A percentile compares a stretch with the other conserved stretches of the same genome.
Conservation (phyloP, 2,329 filamentous ascomycete species). For the Nannizzia gypsea region DNA sequence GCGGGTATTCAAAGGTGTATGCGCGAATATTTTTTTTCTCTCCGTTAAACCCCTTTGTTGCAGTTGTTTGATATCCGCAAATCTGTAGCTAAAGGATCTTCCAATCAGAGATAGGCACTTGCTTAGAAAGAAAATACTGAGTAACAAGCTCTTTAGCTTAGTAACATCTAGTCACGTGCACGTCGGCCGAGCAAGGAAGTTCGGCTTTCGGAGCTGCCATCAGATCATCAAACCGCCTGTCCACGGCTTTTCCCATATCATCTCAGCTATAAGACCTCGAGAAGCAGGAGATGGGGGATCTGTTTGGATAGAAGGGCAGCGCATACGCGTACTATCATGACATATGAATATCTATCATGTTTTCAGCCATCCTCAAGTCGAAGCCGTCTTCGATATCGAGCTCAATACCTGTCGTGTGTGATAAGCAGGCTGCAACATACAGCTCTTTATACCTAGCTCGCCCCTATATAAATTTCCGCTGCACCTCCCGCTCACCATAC, state of each 20-base stretch:
- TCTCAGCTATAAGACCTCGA: not conserved
- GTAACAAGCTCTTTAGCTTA: too few species aligned
- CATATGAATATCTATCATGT: not conserved
- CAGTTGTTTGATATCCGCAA: too few species aligned
- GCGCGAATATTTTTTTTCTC: too few species aligned
- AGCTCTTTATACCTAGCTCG: not conserved
- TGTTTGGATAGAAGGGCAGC: not conserved
- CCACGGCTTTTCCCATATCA: too few species aligned
- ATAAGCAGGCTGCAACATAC: not conserved
- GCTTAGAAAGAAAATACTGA: too few species aligned
- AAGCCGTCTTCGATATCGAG: not conserved
- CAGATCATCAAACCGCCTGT: not conserved
- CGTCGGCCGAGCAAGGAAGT: not conserved
- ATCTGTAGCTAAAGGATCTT: too few species aligned
- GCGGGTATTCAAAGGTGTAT: too few species aligned
- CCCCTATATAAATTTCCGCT: not conserved
- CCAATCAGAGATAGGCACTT: too few species aligned
- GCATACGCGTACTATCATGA: not conserved
- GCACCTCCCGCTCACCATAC: not conserved
- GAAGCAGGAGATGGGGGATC: not conserved
- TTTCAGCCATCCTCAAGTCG: not conserved
- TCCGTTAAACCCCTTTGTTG: too few species aligned
- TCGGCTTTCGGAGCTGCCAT: not conserved
- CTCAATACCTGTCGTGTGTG: not conserved
- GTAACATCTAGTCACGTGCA: not conserved